These are phyloP conservation scores for Cryptococcus jaspeensis DNA, from an alignment of 1,284 basidiomycete species.

Conservation along the genomic window DNA sequence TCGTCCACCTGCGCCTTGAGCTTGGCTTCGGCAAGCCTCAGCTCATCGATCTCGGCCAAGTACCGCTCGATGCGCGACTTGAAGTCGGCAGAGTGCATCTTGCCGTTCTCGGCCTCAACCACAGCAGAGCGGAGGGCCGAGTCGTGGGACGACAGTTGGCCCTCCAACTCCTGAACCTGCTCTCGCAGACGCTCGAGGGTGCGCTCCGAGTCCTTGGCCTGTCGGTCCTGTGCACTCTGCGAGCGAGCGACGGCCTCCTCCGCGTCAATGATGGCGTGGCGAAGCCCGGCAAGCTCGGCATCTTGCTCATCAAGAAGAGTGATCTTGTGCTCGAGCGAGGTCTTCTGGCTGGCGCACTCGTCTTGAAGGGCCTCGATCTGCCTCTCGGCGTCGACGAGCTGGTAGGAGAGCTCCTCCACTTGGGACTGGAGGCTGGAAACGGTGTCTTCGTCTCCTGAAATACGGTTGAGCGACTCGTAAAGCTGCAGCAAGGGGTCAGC, in stretches of 20 bases:
- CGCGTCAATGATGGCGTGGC: conserved; percentile 11
- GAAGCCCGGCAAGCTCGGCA: conserved; percentile 15
- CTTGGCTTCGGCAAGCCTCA: conserved; percentile 26
- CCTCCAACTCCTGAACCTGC: conserved; percentile 18
- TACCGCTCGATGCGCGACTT: conserved; percentile 25
- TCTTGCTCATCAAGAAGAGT: conserved; percentile 15
- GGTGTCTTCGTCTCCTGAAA: conserved; percentile 2
- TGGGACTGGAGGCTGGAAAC: not conserved
- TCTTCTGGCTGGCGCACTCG: not conserved
- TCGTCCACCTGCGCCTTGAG: conserved; percentile 20
- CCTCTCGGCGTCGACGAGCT: conserved; percentile 2
- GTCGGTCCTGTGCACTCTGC: conserved; percentile 7
- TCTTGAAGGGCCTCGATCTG: conserved; percentile 1
- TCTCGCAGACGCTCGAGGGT: conserved; percentile 9
- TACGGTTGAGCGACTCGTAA: conserved; percentile 8
- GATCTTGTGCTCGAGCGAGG: conserved; percentile 11
- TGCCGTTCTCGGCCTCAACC: conserved; percentile 22
- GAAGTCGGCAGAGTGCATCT: conserved; percentile 14
- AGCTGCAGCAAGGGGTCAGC: conserved; percentile 3
- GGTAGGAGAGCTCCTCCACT: conserved; percentile 1
- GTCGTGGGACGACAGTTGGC: conserved; percentile 12
- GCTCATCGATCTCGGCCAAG: conserved; percentile 30
- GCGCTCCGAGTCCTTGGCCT: conserved; percentile 20
- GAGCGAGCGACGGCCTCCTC: conserved; percentile 15
- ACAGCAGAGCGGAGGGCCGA: conserved; percentile 16